A percentile compares a stretch with the other conserved stretches of the same genome.
phyloP scores from a whole-genome alignment of 2,329 filamentous ascomycete species.

The Calonectria pseudoturangicola region DNA sequence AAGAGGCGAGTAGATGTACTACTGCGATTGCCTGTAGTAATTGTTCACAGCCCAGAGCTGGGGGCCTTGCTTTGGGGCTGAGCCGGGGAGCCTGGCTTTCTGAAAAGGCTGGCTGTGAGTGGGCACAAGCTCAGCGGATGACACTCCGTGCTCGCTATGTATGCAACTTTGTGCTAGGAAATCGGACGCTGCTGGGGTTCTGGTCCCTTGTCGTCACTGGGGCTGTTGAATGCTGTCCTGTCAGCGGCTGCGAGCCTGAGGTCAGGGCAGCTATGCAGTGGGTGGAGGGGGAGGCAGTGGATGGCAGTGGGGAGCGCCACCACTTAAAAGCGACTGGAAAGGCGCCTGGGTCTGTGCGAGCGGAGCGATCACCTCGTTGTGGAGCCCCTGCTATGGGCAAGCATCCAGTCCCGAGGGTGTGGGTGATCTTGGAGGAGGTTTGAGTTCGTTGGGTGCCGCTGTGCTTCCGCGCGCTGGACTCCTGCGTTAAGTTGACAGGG shows the following conservation, averaged over 20 bases:
- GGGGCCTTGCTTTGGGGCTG: conserved; percentile 17
- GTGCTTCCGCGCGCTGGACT: conserved; percentile 17
- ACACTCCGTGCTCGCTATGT: conserved; percentile 6
- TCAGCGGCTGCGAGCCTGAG: conserved; percentile 28
- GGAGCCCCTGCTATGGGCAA: conserved; percentile 47
- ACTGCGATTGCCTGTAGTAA: conserved; percentile 5
- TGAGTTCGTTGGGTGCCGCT: conserved; percentile 33
- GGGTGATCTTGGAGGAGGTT: conserved; percentile 42
- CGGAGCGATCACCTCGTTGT: conserved; percentile 48
- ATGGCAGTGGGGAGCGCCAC: conserved; percentile 48
- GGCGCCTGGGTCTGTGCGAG: conserved; percentile 47
- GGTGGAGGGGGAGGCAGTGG: conserved; percentile 21
- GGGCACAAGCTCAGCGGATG: conserved; percentile 5
- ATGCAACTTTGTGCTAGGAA: conserved; percentile 15
- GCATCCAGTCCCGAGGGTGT: conserved; percentile 43
- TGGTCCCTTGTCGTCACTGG: conserved; percentile 29
- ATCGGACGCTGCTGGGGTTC: conserved; percentile 1
- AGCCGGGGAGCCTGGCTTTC: conserved; percentile 12
- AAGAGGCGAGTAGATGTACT: not conserved
- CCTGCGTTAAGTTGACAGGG: conserved; percentile 16
- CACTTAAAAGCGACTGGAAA: conserved; percentile 42
- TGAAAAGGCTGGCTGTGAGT: conserved; percentile 14
- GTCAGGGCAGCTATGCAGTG: conserved; percentile 29
- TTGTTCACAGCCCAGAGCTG: conserved; percentile 6
- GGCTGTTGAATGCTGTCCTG: conserved; percentile 31